A percentile compares a stretch with the other conserved stretches of the same genome.
Conservation (phyloP, 352 stramenopile species). For the Phytopythium litorale region DNA sequence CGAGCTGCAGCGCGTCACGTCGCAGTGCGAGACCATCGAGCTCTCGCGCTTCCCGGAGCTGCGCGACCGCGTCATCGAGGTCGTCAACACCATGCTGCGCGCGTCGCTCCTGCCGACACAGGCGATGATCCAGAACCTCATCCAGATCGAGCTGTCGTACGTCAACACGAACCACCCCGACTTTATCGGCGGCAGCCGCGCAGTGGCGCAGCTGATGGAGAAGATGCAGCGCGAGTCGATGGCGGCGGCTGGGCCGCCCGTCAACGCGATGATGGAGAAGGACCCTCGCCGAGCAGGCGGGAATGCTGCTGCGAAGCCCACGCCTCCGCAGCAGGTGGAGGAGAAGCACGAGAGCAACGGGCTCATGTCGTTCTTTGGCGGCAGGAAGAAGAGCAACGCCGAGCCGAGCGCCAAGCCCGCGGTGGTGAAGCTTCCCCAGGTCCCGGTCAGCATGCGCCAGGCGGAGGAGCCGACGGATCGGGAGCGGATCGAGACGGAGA, state of each 20-base stretch:
- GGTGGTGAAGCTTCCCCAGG: slow-evolving; percentile 94
- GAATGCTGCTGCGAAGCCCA: slow-evolving; percentile 4
- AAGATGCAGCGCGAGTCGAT: slow-evolving; percentile 89
- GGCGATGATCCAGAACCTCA: slow-evolving; percentile 97
- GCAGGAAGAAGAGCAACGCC: slow-evolving; percentile 50
- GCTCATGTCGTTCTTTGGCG: slow-evolving; percentile 74
- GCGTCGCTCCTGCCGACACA: slow-evolving; percentile 75
- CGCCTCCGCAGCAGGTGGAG: slow-evolving; percentile 13
- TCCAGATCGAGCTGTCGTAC: slow-evolving; percentile 98
- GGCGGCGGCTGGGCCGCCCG: slow-evolving; percentile 25
- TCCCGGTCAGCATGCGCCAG: slow-evolving; percentile 95
- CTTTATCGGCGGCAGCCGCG: slow-evolving; percentile 96
- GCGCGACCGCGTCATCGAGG: slow-evolving; percentile 94
- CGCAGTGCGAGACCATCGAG: slow-evolving; percentile 94
- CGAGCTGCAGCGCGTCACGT: slow-evolving; percentile 95
- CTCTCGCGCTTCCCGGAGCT: slow-evolving; percentile 95
- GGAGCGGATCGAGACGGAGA: slow-evolving; percentile 97
- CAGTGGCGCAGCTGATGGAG: slow-evolving; percentile 95
- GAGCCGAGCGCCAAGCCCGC: slow-evolving; percentile 35
- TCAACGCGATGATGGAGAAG: slow-evolving; percentile 40
- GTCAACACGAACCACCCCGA: slow-evolving; percentile 99
- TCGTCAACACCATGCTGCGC: slow-evolving; percentile 89
- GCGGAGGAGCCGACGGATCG: slow-evolving; percentile 94
- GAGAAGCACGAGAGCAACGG: slow-evolving; percentile 60
- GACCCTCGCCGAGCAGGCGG: slow-evolving; percentile 39